A percentile compares a stretch with the other conserved stretches of the same genome.
Conservation (phyloP, 192 early-diverging fungal genomes). For the Dimargaris xerosporica region DNA sequence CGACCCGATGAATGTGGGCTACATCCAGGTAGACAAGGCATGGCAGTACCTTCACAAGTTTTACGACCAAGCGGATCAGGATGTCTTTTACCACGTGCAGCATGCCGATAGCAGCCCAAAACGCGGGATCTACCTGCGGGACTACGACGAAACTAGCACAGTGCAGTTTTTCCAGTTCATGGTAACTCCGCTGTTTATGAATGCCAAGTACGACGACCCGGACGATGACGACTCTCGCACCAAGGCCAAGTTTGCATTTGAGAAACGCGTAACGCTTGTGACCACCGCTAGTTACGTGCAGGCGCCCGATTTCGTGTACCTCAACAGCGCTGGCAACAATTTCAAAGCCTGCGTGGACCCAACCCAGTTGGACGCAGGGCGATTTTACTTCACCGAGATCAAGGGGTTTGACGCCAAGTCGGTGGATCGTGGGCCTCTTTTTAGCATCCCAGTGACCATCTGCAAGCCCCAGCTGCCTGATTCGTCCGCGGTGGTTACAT, state of each 20-base stretch:
- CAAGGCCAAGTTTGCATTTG: conserved; percentile 52
- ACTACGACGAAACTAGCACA: conserved; percentile 49
- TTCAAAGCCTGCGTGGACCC: conserved; percentile 73
- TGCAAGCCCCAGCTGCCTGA: conserved; percentile 51
- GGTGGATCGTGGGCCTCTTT: conserved; percentile 60
- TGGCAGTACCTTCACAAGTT: conserved; percentile 63
- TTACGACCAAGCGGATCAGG: conserved; percentile 36
- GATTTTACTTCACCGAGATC: conserved; percentile 63
- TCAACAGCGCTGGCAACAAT: conserved; percentile 41
- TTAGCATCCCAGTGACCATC: conserved; percentile 77
- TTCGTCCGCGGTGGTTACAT: conserved; percentile 31
- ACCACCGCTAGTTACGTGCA: conserved; percentile 60
- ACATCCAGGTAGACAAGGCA: conserved; percentile 77
- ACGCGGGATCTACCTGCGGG: conserved; percentile 84
- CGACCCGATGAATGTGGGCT: conserved; percentile 58
- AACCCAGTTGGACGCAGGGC: conserved; percentile 52
- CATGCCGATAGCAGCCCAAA: conserved; percentile 12
- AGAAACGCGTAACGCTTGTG: conserved; percentile 59
- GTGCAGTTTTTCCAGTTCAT: conserved; percentile 35
- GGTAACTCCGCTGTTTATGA: conserved; percentile 1
- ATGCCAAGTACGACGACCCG: conserved; percentile 43
- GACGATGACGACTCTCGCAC: conserved; percentile 34
- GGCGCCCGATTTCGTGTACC: conserved; percentile 52
- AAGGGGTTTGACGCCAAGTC: conserved; percentile 61
- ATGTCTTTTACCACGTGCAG: conserved; percentile 47